phyloP scores from a whole-genome alignment of 1,139 yeast species.

The Candida freyschussii region DNA sequence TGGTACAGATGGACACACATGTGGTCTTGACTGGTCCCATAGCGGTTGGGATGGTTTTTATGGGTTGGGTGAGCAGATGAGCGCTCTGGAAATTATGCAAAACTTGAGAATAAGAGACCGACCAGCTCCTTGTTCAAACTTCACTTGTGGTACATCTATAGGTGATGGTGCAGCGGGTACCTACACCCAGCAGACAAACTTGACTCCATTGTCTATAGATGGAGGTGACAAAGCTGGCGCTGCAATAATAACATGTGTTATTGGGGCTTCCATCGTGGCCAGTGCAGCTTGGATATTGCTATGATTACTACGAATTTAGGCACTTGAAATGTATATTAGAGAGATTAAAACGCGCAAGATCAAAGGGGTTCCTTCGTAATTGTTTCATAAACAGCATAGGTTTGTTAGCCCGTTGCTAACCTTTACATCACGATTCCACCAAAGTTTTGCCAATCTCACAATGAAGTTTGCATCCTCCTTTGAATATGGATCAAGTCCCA shows the following conservation, averaged over 20 bases:
- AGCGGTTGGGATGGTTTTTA: conserved; percentile 71
- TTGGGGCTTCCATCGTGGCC: conserved; percentile 61
- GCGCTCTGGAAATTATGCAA: conserved; percentile 75
- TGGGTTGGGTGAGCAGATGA: conserved; percentile 95
- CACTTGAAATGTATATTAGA: conserved; percentile 1
- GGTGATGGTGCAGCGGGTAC: conserved; percentile 63
- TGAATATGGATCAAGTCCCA: conserved; percentile 75
- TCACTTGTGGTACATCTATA: conserved; percentile 54
- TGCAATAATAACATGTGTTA: conserved; percentile 72
- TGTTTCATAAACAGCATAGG: conserved; percentile 30
- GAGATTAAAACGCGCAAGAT: too few relatives aligned
- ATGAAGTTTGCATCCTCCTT: conserved; percentile 53
- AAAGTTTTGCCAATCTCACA: conserved; percentile 44
- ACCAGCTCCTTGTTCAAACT: conserved; percentile 55
- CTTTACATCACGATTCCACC: conserved; percentile 47
- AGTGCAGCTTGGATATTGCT: conserved; percentile 71
- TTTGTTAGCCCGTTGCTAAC: conserved; percentile 31
- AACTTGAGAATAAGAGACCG: conserved; percentile 50
- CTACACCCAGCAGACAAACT: conserved; percentile 31
- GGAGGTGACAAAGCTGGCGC: conserved; percentile 83
- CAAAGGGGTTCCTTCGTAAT: too few relatives aligned
- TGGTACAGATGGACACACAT: conserved; percentile 83
- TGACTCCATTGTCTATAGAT: conserved; percentile 46
- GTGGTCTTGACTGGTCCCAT: conserved; percentile 77
- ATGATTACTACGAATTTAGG: conserved; percentile 24